phyloP scores from a whole-genome alignment of 768 basidiomycete species.

The Xanthoconium purpureum region DNA sequence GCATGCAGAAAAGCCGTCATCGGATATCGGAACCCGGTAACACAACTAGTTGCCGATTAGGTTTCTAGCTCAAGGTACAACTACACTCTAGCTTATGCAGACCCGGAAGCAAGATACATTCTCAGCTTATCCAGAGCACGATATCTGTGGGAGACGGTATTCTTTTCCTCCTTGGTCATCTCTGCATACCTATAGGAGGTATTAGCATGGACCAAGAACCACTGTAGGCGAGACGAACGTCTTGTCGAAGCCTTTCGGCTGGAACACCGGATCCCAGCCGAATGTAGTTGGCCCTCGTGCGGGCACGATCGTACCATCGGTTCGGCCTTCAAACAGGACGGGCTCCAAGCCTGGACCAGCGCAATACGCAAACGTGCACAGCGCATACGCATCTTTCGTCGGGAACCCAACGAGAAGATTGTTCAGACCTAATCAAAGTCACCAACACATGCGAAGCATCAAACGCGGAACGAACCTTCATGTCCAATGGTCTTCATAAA shows the following conservation, averaged over 20 bases:
- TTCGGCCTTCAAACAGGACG: conserved; percentile 81
- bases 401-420: conserved; percentile 74
- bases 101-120: conserved; percentile 32
- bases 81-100: background rate
- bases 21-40: conserved; percentile 21
- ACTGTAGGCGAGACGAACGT: conserved; percentile 52
- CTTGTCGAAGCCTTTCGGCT: conserved; percentile 68
- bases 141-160: conserved; percentile 62
- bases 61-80: too few species aligned
- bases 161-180: conserved; percentile 63
- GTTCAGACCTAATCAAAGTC: conserved; percentile 58
- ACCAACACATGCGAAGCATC: background rate
- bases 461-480: conserved; percentile 50
- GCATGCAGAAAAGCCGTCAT: conserved; percentile 4
- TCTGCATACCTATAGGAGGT: conserved; percentile 52
- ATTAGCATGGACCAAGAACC: background rate
- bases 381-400: conserved; percentile 77
- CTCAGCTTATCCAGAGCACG: conserved; percentile 59
- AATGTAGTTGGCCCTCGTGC: conserved; percentile 75
- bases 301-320: conserved; percentile 86
- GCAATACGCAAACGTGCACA: conserved; percentile 96
- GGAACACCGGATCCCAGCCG: conserved; percentile 90
- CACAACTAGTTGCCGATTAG: conserved; percentile 5
- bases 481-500: conserved; percentile 84
- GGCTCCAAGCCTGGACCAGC: conserved; percentile 78